A percentile compares a stretch with the other conserved stretches of the same genome.
Conservation (phyloP, 495 filamentous ascomycete species). For the Rusavskia elegans region DNA sequence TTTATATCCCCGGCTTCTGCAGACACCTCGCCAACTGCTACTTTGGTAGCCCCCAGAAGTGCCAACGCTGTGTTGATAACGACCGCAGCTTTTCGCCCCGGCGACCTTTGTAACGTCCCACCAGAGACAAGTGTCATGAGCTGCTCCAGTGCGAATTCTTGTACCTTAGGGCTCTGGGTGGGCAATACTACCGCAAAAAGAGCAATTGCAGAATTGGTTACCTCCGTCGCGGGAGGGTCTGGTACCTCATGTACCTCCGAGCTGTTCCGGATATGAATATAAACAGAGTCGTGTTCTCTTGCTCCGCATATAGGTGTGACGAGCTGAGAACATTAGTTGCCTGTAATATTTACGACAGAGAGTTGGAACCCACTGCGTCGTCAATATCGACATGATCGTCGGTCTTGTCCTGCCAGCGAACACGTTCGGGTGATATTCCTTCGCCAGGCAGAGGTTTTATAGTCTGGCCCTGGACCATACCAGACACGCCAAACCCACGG, state of each 20-base stretch:
- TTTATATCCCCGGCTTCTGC: conserved; percentile 60
- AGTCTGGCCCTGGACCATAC: conserved; percentile 64
- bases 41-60: conserved; percentile 63
- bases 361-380: conserved; percentile 32
- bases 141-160: conserved; percentile 91
- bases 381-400: conserved; percentile 58
- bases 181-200: conserved; percentile 84
- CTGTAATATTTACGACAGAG: neutral
- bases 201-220: conserved; percentile 83
- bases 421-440: conserved; percentile 37
- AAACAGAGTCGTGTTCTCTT: conserved; percentile 77
- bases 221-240: conserved; percentile 80
- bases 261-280: conserved; percentile 47
- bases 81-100: conserved; percentile 76
- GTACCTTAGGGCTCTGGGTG: conserved; percentile 73
- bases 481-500: conserved; percentile 81
- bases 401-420: conserved; percentile 43
- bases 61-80: conserved; percentile 78
- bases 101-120: conserved; percentile 64
- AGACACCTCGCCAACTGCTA: conserved; percentile 62
- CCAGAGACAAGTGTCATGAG: conserved; percentile 74
- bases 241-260: conserved; percentile 36
- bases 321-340: conserved; percentile 16
- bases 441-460: conserved; percentile 55
- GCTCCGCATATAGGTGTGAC: conserved; percentile 66